Base-by-base conservation (phyloP, 2,329 filamentous ascomycete species). In the Colletotrichum shisoi region DNA sequence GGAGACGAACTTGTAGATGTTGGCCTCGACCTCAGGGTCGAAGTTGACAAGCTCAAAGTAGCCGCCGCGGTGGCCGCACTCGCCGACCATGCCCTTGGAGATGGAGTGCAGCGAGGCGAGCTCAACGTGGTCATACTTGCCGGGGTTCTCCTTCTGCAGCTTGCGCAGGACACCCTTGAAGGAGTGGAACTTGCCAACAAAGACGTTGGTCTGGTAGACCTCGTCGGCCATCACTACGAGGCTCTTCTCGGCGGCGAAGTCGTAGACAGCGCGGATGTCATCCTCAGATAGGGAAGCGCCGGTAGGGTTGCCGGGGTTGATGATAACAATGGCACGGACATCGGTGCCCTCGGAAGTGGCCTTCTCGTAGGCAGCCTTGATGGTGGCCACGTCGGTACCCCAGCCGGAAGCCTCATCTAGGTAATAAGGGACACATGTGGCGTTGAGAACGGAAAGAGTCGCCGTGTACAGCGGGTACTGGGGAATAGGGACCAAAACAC, bases 121-220 rank as follows among this genome's bases (percentile, higher is more conserved):
- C 82, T 98, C 94, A 68, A 99, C 83, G 72, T 87, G 78, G 79
- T 96, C 91, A 81, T 93, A 98, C 77, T 88, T 89, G 74, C 88
- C 91, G 1, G 90, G 87, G 51, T 84, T 79, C 76, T 90, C 86
- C 78, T 90, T 84, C 79, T 98, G 94, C 74, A 98, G 82, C 72
- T 90, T 85, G 70, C 94, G 88, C 57, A 99, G 87, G 46, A 90
- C 89, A 73, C 91, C 89, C 83, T 98, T 98, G 89, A 99, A 98
- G 75, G 92, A 96, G 81, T 92, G 88, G 84, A 99, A 99, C 77
- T 94, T 85, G 78, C 95, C 95, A 69, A 91, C 83, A 81, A 99
- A 99, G 73, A 99, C 91, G 79, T 99, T 99, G 76, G 95, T 98
- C 82, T 99, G 95, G 87, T 99, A 99, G 44, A 99, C 95, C 80